Evolutionary conservation across 306 rosid genomes (phyloP).

Genomic region (Mimosa pudica): DNA sequence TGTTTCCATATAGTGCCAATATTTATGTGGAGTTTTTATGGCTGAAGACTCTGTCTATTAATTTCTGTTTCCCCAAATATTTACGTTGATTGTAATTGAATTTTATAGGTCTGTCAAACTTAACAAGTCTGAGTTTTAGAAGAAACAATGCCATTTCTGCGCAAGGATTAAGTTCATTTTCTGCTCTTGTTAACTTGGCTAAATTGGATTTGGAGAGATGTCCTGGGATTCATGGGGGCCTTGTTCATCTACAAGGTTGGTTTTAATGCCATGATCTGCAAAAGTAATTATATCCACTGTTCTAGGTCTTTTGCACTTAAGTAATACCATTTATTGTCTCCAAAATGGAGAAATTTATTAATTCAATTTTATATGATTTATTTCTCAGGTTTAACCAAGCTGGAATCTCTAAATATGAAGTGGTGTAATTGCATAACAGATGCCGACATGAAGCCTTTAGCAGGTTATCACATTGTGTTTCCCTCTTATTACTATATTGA

Average conservation of each 20-base stretch:
- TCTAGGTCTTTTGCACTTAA: slow-evolving; percentile 18
- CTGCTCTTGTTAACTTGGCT: slow-evolving; percentile 69
- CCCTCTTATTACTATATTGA: slow-evolving; percentile 14
- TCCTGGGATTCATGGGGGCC: slow-evolving; percentile 91
- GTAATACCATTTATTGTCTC: neutral
- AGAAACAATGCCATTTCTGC: slow-evolving; percentile 82
- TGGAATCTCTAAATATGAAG: slow-evolving; percentile 91
- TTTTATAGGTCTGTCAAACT: slow-evolving; percentile 75
- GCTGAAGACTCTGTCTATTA: slow-evolving; percentile 11
- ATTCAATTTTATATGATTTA: slow-evolving; percentile 1
- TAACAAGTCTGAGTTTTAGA: slow-evolving; percentile 83
- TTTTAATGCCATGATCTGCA: neutral
- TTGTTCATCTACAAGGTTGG: slow-evolving; percentile 78
- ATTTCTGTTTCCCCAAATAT: slow-evolving; percentile 21
- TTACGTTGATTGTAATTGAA: slow-evolving; percentile 33
- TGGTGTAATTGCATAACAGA: slow-evolving; percentile 92
- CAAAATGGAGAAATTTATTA: neutral
- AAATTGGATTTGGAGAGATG: slow-evolving; percentile 96
- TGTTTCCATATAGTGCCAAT: slow-evolving; percentile 2
- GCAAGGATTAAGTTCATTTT: slow-evolving; percentile 70
- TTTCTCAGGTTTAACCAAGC: slow-evolving; percentile 68
- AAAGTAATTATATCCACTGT: neutral
- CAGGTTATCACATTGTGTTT: slow-evolving; percentile 57
- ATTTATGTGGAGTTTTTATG: slow-evolving; percentile 5
- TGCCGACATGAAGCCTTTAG: slow-evolving; percentile 77